Conservation (phyloP, 331 rosid species). For the Quercus lobata region DNA sequence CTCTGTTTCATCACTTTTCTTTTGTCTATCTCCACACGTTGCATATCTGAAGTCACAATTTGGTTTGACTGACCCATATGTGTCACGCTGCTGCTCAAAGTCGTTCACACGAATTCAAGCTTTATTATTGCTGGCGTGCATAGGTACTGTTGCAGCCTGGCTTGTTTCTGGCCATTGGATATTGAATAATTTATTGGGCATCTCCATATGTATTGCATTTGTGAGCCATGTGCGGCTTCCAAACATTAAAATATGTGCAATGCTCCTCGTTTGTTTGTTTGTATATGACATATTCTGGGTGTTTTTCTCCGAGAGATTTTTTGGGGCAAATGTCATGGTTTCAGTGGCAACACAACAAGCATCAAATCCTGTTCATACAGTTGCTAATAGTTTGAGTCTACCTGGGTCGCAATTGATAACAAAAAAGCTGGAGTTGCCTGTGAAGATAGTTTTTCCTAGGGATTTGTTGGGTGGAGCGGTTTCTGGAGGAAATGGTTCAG, state of each 20-base stretch:
- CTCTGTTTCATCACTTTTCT: conserved; percentile 77
- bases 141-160: conserved; percentile 71
- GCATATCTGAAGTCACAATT: conserved; percentile 61
- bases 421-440: conserved; percentile 95
- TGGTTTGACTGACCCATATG: conserved; percentile 84
- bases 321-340: conserved; percentile 98
- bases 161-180: conserved; percentile 97
- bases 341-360: conserved; percentile 97
- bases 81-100: conserved; percentile 94
- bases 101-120: conserved; percentile 83
- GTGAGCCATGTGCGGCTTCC: conserved; percentile 99
- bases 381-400: conserved; percentile 94
- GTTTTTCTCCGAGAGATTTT: conserved; percentile 95
- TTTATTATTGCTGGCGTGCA: conserved; percentile 58
- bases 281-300: conserved; percentile 98
- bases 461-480: conserved; percentile 78
- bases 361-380: conserved; percentile 95
- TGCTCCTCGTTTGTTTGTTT: conserved; percentile 83
- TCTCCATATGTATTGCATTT: conserved; percentile 92
- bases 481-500: conserved; percentile 67
- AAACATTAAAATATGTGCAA: conserved; percentile 90
- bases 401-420: conserved; percentile 95
- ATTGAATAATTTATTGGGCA: conserved; percentile 86
- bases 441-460: conserved; percentile 95
- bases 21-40: conserved; percentile 72